Base-by-base conservation (phyloP, 2,329 filamentous ascomycete species). In the Cordyceps cateniannulata region DNA sequence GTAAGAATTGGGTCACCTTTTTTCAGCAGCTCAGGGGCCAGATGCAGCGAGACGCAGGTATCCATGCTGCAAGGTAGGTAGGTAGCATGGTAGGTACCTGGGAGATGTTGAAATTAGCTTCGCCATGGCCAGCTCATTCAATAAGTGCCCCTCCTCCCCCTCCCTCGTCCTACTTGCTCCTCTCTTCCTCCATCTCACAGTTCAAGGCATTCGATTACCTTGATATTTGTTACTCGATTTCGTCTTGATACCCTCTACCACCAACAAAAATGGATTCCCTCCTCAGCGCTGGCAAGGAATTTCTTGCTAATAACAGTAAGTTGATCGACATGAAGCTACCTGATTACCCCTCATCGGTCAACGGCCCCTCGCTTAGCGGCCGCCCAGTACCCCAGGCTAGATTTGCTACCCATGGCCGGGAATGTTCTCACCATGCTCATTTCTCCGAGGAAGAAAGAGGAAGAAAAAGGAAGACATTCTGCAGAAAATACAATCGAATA, bases 251-350 rank as follows among this genome's bases (percentile, higher is more conserved):
- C 38, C 32, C 32, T 45, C 22, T 42, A 3, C 22, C 29, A 40
- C 48, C 12, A 4, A 52, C 2, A 14, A 45, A 63, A 22, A 77
- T 77, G 75, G 73, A 77, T 47, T 73, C 71, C 60, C 62, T 77
- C 62, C 62, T 77, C 64, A 73, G 64, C 66, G 69, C 68, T 22
- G 75, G 73, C 59, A 75, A 74, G 66, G 71, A 75, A 44, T 74
- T 71, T 25, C 71, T 76, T 60, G 38, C 45, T 20, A 58, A 62
- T 20, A 58, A 62, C 48, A 57, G 60, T 62, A 62, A 57, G 60
- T 58, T 12, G 20, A 18, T 24, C 18, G 9, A 40, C 7, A 20
- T 29, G 18, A 32, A 44, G 27, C n/a, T 51, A 7, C 38, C 12
- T 40, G 7, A 20, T 5, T 49, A 62, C 54, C 60, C 54, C 60